Base-by-base conservation (phyloP, 371 early-diverging fungal genomes). In the Quaeritorhiza haematococci region DNA sequence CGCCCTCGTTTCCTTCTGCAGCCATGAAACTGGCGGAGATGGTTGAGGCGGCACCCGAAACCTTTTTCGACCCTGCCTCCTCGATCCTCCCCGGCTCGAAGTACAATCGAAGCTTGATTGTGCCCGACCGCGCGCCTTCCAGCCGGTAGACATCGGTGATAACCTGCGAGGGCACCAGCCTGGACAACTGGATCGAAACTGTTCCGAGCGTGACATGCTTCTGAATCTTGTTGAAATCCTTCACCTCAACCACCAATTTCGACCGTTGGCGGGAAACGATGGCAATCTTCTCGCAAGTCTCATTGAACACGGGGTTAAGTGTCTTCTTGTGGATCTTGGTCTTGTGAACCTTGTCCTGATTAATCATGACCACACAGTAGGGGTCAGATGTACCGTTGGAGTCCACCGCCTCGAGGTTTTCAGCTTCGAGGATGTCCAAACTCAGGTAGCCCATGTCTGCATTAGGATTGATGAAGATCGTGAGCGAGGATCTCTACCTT, bases 281-380 rank as follows among this genome's bases (percentile, higher is more conserved):
- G 41, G 58, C 38, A 15, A 38, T 43, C 29, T 55, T 49, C 15
- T 27, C 30, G 19, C 61, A 13, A 26, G 57, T 45, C 48, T 75
- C 73, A 34, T 72, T 67, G 52, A 65, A 78, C 1, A 50, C 52
- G 5, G 78, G 75, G 49, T 67, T 67, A 15, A 69, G 43, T 1
- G 67, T 67, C 55, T 69, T 72, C 35, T 72, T 67, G 49, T 62
- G 49, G 7, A 59, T 46, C 27, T 64, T 66, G 21, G 75, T 74
- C 48, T 73, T 73, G 66, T 73, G 63, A 19, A 73, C 17, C 24
- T 48, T 46, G 15, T 49, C 33, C 29, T 59, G 71, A 56, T 72
- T 71, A 42, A 72, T 17, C 49, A 48, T 44, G 44, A 67, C 41
- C 5, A 65, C 34, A 56, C 64, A 64, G 57, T 69, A 75, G 0